Base-by-base conservation (phyloP, 192 early-diverging fungal genomes). In the Linnemannia elongata region DNA sequence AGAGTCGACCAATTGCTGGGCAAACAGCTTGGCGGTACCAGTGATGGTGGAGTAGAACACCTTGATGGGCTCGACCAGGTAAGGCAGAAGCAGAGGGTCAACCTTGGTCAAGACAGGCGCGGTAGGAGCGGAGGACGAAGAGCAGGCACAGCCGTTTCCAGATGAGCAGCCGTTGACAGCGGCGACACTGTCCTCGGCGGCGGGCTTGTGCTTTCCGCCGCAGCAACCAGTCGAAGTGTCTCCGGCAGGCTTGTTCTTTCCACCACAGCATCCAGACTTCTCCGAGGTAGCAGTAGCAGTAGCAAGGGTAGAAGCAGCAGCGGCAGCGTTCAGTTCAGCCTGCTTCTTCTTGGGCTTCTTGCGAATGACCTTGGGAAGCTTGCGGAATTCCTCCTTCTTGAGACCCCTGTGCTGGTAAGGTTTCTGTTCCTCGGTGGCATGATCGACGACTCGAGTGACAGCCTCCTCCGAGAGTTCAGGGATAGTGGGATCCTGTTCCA, bases 21-120 rank as follows among this genome's bases (percentile, higher is more conserved):
- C 88, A 76, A 93, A 85, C 27, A 86, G 47, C 47, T 91, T 91
- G 18, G 92, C 89, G 18, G 94, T 94, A 20, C 92, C 89, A 7
- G 90, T 94, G 36, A 92, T 88, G 22, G 91, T 88, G 6, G 87
- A 90, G 74, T 86, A 93, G 33, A 94, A 88, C n/a, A 94, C 80
- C 82, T 93, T 94, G 4, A 94, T 75, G 49, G 85, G 88, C 13
- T 90, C 82, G 30, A 52, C 33, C 36, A 87, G 52, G 41, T 81
- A 17, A 38, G 85, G 85, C 57, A 87, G 35, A 22, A 77, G 55
- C 57, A 78, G 38, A 27, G 85, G 85, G 35, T 87, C 85, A 52
- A 87, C 57, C 49, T 78, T 41, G 24, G 52, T 55, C 30, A 57
- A 47, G 18, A 36, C 60, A 18, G 60, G 73, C 27, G 44, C 3